Evolutionary conservation across 805 yeast species (phyloP).

Genomic region (Kuraishia piskuri): DNA sequence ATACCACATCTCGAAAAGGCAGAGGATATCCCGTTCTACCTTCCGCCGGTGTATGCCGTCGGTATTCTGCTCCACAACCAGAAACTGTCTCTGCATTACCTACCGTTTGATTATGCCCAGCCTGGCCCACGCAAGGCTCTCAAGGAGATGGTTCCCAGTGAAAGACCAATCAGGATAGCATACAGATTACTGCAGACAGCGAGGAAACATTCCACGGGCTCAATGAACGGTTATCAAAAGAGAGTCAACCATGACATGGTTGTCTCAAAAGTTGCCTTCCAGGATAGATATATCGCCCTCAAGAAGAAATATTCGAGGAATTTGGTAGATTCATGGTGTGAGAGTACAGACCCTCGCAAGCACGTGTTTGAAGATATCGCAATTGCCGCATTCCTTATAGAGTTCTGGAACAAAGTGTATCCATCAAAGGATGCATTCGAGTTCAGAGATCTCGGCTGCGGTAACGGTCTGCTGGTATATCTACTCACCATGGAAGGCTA

Average conservation of each 20-base stretch:
- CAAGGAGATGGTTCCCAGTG: conserved; percentile 30
- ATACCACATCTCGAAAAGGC: conserved; percentile 59
- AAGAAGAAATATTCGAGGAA: conserved; percentile 75
- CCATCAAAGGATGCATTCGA: conserved; percentile 36
- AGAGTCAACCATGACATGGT: conserved; percentile 84
- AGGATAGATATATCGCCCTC: conserved; percentile 68
- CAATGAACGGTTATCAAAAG: conserved; percentile 75
- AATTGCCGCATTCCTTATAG: conserved; percentile 88
- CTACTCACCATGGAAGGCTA: conserved; percentile 74
- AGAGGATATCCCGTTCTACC: conserved; percentile 73
- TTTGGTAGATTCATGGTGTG: conserved; percentile 81
- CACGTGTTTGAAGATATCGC: conserved; percentile 96
- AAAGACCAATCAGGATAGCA: conserved; percentile 76
- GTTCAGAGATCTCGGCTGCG: conserved; percentile 91
- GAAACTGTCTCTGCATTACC: conserved; percentile 62
- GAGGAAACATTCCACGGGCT: conserved; percentile 76
- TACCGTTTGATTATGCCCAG: conserved; percentile 37
- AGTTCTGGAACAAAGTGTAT: conserved; percentile 60
- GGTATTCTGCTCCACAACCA: conserved; percentile 45
- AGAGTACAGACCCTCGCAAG: conserved; percentile 87
- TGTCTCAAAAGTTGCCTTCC: conserved; percentile 76
- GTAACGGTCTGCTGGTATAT: conserved; percentile 81
- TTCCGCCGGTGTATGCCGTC: conserved; percentile 79
- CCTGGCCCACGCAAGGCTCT: conserved; percentile 18
- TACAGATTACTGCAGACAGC: conserved; percentile 73